phyloP scores from a whole-genome alignment of 352 stramenopile species.

The Phytophthora tentaculata region DNA sequence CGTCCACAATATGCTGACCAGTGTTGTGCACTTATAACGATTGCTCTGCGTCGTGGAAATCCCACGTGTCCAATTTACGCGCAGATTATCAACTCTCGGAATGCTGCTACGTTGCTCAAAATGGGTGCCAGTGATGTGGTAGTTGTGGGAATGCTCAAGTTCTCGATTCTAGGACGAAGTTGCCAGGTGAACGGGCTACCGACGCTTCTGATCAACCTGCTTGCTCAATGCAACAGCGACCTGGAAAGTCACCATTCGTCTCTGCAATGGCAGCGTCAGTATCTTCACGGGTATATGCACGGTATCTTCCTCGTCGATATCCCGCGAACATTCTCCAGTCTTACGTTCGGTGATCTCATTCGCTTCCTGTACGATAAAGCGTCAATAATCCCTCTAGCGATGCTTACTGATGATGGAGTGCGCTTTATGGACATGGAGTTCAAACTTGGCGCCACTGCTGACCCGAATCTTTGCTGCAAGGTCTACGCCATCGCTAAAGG shows the following conservation, averaged over 20 bases:
- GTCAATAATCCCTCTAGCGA: conserved; percentile 65
- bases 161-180: conserved; percentile 70
- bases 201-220: conserved; percentile 72
- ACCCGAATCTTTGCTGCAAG: conserved; percentile 83
- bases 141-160: conserved; percentile 74
- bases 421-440: conserved; percentile 82
- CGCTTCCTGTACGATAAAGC: conserved; percentile 82
- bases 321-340: conserved; percentile 74
- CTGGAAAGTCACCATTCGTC: conserved; percentile 58
- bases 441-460: conserved; percentile 73
- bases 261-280: conserved; percentile 70
- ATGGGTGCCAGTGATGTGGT: conserved; percentile 81
- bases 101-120: conserved; percentile 70
- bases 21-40: conserved; percentile 77
- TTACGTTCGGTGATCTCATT: conserved; percentile 83
- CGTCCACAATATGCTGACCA: conserved; percentile 71
- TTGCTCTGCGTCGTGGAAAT: conserved; percentile 73
- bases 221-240: conserved; percentile 61
- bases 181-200: conserved; percentile 72
- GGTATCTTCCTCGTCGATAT: conserved; percentile 82
- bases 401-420: conserved; percentile 70
- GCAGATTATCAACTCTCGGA: conserved; percentile 75
- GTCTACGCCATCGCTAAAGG: conserved; percentile 77
- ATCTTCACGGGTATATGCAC: conserved; percentile 75
- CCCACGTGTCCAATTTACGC: conserved; percentile 76